Conservation (phyloP, 1,284 basidiomycete genomes). For the Marasmius fiardii region DNA sequence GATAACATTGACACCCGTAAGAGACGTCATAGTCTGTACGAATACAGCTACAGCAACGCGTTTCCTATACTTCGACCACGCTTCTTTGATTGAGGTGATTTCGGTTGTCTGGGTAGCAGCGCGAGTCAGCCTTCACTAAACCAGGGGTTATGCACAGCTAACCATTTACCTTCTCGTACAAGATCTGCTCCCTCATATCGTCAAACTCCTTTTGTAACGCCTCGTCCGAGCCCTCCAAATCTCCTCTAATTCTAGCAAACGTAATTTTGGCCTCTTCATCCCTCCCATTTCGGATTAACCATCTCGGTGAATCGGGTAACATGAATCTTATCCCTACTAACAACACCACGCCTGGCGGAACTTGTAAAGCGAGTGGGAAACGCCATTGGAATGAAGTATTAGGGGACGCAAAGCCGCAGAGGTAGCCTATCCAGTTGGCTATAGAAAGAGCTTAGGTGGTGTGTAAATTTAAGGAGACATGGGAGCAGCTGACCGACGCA, state of each 20-base stretch:
- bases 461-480: not conserved
- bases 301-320: slow-evolving; percentile 15
- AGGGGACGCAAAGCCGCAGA: slow-evolving; percentile 12
- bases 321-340: slow-evolving; percentile 13
- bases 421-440: slow-evolving; percentile 19
- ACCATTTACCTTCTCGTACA: slow-evolving; percentile 11
- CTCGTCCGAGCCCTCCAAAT: not conserved
- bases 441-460: not conserved
- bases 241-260: slow-evolving; percentile 12
- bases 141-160: not conserved
- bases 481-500: slow-evolving; percentile 1
- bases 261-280: slow-evolving; percentile 12
- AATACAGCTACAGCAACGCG: slow-evolving; percentile 15
- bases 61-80: slow-evolving; percentile 16
- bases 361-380: slow-evolving; percentile 16
- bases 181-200: slow-evolving; percentile 17
- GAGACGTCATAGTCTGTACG: slow-evolving; percentile 17
- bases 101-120: slow-evolving; percentile 1
- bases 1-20: slow-evolving; percentile 17
- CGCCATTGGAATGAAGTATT: slow-evolving; percentile 16
- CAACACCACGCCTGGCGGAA: slow-evolving; percentile 17
- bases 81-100: slow-evolving; percentile 11
- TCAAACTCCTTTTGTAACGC: slow-evolving; percentile 14
- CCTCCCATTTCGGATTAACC: slow-evolving; percentile 11
- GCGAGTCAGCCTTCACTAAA: not conserved